Conservation (phyloP, 140 eudicot genomes). For the Senecio squalidus region DNA sequence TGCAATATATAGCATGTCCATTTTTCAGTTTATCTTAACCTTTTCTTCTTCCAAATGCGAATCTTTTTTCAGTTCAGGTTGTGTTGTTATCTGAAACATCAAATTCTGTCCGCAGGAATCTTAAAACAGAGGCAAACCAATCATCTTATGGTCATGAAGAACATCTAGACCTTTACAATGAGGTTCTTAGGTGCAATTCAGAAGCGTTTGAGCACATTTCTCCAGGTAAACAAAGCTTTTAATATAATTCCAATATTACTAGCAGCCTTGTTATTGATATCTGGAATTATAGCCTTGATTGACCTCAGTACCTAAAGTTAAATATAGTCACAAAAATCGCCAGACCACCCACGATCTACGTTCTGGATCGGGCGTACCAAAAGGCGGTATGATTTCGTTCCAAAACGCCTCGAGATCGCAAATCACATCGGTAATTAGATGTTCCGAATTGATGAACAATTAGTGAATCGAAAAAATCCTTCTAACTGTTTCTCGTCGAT, state of each 20-base stretch:
- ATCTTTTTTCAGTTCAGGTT: slow-evolving; percentile 7
- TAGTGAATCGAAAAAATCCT: too few species aligned
- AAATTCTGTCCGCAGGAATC: slow-evolving; percentile 49
- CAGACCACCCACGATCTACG: too few species aligned
- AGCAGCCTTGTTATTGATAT: slow-evolving; percentile 7
- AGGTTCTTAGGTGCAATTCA: slow-evolving; percentile 63
- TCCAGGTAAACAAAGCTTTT: slow-evolving; percentile 60
- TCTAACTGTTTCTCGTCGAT: too few species aligned
- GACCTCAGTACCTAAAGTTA: slow-evolving; percentile 3
- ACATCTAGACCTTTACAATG: slow-evolving; percentile 53
- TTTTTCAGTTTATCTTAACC: background rate
- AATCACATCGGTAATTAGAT: too few species aligned
- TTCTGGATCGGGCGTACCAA: too few species aligned
- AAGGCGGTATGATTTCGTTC: too few species aligned
- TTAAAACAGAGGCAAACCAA: slow-evolving; percentile 41
- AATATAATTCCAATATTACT: background rate
- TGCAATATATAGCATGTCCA: slow-evolving; percentile 13
- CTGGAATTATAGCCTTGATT: slow-evolving; percentile 11
- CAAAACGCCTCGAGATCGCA: too few species aligned
- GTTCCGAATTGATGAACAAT: too few species aligned
- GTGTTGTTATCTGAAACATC: slow-evolving; percentile 7
- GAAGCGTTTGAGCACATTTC: slow-evolving; percentile 59
- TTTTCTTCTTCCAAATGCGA: background rate
- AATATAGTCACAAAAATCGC: too few species aligned
- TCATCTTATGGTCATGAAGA: slow-evolving; percentile 37